Conservation (phyloP, 1,139 yeast genomes). For the Magnusiomyces suaveolens region DNA sequence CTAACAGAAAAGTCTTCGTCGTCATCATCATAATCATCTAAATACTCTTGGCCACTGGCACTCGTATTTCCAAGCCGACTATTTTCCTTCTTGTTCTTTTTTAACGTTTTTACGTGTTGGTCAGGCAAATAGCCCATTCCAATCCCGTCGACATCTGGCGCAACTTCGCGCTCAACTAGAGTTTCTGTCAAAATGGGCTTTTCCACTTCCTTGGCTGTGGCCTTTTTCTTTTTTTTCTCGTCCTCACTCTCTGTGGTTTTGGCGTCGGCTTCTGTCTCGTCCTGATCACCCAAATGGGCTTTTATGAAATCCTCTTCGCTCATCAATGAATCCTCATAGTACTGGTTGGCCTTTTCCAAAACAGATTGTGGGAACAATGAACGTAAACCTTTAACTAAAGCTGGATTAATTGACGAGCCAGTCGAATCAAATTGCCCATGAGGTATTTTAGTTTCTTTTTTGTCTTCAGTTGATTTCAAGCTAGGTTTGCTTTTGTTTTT, state of each 20-base stretch:
- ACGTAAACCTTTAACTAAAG: constrained; percentile 9
- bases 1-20: constrained; percentile 14
- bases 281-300: constrained; percentile 19
- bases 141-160: constrained; percentile 10
- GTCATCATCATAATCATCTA: constrained; percentile 17
- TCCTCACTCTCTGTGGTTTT: constrained; percentile 6
- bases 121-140: constrained; percentile 12
- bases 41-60: constrained; percentile 13
- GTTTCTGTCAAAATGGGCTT: constrained; percentile 18
- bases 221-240: constrained; percentile 12
- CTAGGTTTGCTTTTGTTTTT: neutral
- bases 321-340: constrained; percentile 27
- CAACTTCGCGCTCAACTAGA: constrained; percentile 18
- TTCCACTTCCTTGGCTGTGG: constrained; percentile 9
- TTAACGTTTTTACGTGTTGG: constrained; percentile 11
- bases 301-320: constrained; percentile 30
- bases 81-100: neutral
- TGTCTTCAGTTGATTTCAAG: neutral
- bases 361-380: constrained; percentile 15
- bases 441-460: neutral
- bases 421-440: neutral
- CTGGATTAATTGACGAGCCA: neutral
- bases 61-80: constrained; percentile 5
- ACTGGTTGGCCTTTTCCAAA: constrained; percentile 22
- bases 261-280: constrained; percentile 11